Evolutionary conservation across 2,329 filamentous ascomycete species (phyloP).

Genomic region (Grosmannia serpens): DNA sequence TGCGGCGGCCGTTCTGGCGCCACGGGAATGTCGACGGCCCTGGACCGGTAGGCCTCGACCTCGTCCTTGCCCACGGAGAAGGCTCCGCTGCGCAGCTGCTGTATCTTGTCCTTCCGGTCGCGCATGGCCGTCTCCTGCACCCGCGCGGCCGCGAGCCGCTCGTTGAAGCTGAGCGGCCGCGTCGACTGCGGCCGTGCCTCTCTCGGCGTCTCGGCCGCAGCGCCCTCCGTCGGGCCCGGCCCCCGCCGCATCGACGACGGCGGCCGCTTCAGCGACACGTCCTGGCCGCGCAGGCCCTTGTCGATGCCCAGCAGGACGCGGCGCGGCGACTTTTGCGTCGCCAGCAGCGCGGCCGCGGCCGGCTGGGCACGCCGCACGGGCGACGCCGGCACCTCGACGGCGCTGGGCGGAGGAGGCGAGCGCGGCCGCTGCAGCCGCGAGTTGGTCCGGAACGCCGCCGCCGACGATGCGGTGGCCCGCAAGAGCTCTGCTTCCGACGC

Average conservation of each 20-base stretch:
- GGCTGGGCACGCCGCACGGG: slow-evolving; percentile 52
- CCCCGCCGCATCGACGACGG: slow-evolving; percentile 18
- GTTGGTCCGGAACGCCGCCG: not conserved
- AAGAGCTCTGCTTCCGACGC: slow-evolving; percentile 6
- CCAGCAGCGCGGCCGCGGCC: slow-evolving; percentile 17
- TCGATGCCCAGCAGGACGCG: slow-evolving; percentile 78
- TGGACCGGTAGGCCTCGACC: slow-evolving; percentile 47
- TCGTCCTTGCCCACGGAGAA: slow-evolving; percentile 48
- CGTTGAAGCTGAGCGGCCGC: slow-evolving; percentile 59
- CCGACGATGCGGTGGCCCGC: not conserved
- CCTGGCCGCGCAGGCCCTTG: slow-evolving; percentile 68
- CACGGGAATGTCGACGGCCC: slow-evolving; percentile 43
- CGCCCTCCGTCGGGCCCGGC: not conserved
- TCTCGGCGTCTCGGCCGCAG: not conserved
- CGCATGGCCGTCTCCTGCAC: slow-evolving; percentile 38
- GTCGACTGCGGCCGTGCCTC: slow-evolving; percentile 5
- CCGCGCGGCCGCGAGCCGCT: slow-evolving; percentile 65
- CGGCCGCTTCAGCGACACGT: slow-evolving; percentile 74
- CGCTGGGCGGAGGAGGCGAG: slow-evolving; percentile 5
- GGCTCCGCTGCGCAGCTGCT: slow-evolving; percentile 39
- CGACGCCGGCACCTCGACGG: slow-evolving; percentile 63
- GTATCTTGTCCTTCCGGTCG: slow-evolving; percentile 40
- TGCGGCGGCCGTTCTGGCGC: slow-evolving; percentile 33
- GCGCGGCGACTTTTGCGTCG: slow-evolving; percentile 60
- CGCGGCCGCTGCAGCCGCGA: not conserved